Evolutionary conservation across 352 stramenopile genomes (phyloP), one percentile per base, ranked within the genome.

Genomic region (Blastocystis sp.): DNA sequence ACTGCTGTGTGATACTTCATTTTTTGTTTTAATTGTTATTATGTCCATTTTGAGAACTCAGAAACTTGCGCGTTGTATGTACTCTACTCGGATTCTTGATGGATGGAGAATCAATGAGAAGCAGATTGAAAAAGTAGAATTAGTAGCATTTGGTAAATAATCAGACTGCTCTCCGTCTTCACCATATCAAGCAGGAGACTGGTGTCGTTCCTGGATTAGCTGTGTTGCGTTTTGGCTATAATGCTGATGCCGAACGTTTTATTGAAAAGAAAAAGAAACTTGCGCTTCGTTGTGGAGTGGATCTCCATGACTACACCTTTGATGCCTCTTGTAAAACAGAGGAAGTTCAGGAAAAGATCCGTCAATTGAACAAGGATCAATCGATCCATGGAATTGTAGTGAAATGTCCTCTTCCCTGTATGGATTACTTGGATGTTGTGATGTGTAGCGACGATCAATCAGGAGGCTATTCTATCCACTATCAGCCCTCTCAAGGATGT

Each of bases 341-440:
- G 24, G 78, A 89, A 27, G 60, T 89, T 58, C 24, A 62, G 35
- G 66, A 76, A 6, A 89, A 89, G 66, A 89, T 89, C 30, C 59
- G 62, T 42, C 60, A 89, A 27, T 53, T 89, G 24, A 89, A 89
- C 27, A 79, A 76, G 66, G 78, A 89, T 24, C 78, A 24, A 27
- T 62, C 60, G 5, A 79, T 89, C 27, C 78, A 89, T n/a, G 78
- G 78, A 77, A 89, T 89, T 53, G 51, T 89, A 30, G 58, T 89
- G 22, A 76, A 64, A 22, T 37, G 15, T 27, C 78, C 78, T 9
- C 66, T 89, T 40, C 78, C 78, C 35, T 40, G 78, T 78, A 27
- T 22, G 40, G 24, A 33, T 54, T 87, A 19, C 5, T n/a, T 17
- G 40, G 9, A 24, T 13, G 11, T 0, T 0, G n/a, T 78, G 19